These are phyloP conservation scores for Alternaria sp. DNA, from an alignment of 2,329 filamentous ascomycete species.

Conservation along the genomic window DNA sequence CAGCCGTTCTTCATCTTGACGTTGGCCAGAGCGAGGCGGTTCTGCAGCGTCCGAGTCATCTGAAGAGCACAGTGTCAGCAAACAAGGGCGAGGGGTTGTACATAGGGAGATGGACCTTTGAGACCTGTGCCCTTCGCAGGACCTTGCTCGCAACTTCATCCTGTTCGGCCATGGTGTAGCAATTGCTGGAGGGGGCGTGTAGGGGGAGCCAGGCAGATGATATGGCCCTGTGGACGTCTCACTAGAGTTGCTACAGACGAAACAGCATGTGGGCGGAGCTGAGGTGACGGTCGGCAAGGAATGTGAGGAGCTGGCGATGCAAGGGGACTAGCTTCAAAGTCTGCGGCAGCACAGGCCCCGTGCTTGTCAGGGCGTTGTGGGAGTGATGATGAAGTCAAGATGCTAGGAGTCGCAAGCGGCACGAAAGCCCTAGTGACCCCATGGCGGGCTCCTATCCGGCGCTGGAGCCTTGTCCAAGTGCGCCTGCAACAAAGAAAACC, in stretches of 20 bases:
- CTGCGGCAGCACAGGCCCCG: conserved; percentile 37
- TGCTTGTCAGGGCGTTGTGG: conserved; percentile 23
- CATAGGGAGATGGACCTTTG: conserved; percentile 46
- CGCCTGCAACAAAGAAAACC: conserved; percentile 22
- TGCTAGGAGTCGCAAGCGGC: conserved; percentile 16
- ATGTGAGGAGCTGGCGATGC: conserved; percentile 34
- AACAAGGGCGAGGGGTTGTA: conserved; percentile 25
- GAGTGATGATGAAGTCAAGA: conserved; percentile 14
- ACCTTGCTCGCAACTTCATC: conserved; percentile 55
- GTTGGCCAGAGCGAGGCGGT: conserved; percentile 92
- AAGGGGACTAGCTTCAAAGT: conserved; percentile 37
- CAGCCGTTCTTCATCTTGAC: conserved; percentile 97
- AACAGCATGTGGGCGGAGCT: conserved; percentile 39
- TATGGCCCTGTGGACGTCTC: conserved; percentile 37
- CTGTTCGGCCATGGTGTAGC: conserved; percentile 44
- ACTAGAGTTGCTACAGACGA: conserved; percentile 35
- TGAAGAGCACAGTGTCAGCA: conserved; percentile 54
- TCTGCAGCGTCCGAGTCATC: conserved; percentile 93
- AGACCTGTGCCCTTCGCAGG: conserved; percentile 54
- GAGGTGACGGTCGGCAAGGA: conserved; percentile 38
- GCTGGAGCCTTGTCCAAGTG: conserved; percentile 32
- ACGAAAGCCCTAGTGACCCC: conserved; percentile 12
- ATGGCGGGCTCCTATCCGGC: conserved; percentile 21
- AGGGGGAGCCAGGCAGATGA: conserved; percentile 17
- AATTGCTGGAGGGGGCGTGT: conserved; percentile 10